Conservation (phyloP, 768 basidiomycete species). For the Trichaptum fuscoviolaceum region DNA sequence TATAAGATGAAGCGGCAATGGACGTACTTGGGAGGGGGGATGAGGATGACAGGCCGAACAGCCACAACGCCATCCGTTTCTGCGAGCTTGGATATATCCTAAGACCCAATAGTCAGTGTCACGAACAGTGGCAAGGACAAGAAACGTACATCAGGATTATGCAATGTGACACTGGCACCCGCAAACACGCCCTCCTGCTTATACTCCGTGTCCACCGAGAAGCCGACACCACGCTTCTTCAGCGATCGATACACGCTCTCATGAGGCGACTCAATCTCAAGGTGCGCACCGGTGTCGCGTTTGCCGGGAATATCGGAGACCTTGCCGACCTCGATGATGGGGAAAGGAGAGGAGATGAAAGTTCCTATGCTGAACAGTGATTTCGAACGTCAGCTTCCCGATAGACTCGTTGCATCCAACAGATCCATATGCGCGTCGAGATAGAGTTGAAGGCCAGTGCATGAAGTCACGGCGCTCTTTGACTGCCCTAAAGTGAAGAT, state of each 20-base stretch:
- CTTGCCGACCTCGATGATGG: constrained; percentile 27
- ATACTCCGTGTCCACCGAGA: constrained; percentile 47
- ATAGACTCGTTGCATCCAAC: too few relatives aligned
- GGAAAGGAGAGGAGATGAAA: too few relatives aligned
- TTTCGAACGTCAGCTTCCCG: too few relatives aligned
- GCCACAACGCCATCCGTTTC: constrained; percentile 46
- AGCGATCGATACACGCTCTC: constrained; percentile 43
- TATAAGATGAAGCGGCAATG: neutral
- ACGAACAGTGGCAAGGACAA: constrained; percentile 21
- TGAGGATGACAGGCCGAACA: constrained; percentile 46
- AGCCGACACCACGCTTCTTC: constrained; percentile 37
- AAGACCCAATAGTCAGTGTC: constrained; percentile 1
- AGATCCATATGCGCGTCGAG: too few relatives aligned
- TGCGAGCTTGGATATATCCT: constrained; percentile 47
- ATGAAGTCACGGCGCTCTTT: too few relatives aligned
- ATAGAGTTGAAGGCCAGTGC: too few relatives aligned
- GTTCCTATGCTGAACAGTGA: too few relatives aligned
- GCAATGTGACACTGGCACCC: constrained; percentile 49
- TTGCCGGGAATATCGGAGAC: constrained; percentile 20
- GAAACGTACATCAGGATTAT: constrained; percentile 13
- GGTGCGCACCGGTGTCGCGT: constrained; percentile 14
- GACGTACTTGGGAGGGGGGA: constrained; percentile 38
- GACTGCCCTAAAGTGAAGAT: too few relatives aligned
- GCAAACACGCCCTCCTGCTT: constrained; percentile 48
- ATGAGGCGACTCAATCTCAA: constrained; percentile 33